These are phyloP conservation scores for Bisporella sp. DNA, from an alignment of 2,329 filamentous ascomycete genomes.

Conservation along the genomic window DNA sequence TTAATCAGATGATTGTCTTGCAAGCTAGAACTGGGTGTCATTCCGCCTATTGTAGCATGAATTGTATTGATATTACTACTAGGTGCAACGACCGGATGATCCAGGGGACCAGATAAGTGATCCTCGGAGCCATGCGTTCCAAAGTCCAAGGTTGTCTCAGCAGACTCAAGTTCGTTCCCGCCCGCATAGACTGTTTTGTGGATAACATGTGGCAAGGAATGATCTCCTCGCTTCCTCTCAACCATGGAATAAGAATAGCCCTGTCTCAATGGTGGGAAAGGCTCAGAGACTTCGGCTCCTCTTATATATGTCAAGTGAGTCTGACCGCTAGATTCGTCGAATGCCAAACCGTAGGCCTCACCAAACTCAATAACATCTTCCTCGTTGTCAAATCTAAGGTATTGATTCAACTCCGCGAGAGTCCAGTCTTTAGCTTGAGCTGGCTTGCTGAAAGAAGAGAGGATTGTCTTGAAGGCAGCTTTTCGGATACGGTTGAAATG, in stretches of 20 bases:
- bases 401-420: conserved; percentile 45
- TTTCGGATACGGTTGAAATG: conserved; percentile 57
- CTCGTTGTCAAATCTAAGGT: conserved; percentile 61
- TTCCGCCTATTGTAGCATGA: no score
- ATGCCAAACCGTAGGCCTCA: conserved; percentile 48
- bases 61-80: no score
- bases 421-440: conserved; percentile 55
- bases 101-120: no score
- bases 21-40: no score
- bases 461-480: conserved; percentile 47
- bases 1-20: no score
- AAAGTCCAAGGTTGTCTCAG: no score
- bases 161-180: no score
- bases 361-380: conserved; percentile 60
- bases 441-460: conserved; percentile 47
- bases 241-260: conserved; percentile 49
- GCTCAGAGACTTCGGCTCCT: conserved; percentile 21
- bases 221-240: conserved; percentile 49
- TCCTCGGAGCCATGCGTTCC: no score
- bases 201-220: conserved; percentile 47
- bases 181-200: conserved; percentile 43
- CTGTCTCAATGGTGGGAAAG: conserved; percentile 45
- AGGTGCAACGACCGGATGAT: no score
- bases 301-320: conserved; percentile 25
- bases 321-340: conserved; percentile 34